Conservation (phyloP, 805 yeast species). For the Wickerhamiella shivajii region DNA sequence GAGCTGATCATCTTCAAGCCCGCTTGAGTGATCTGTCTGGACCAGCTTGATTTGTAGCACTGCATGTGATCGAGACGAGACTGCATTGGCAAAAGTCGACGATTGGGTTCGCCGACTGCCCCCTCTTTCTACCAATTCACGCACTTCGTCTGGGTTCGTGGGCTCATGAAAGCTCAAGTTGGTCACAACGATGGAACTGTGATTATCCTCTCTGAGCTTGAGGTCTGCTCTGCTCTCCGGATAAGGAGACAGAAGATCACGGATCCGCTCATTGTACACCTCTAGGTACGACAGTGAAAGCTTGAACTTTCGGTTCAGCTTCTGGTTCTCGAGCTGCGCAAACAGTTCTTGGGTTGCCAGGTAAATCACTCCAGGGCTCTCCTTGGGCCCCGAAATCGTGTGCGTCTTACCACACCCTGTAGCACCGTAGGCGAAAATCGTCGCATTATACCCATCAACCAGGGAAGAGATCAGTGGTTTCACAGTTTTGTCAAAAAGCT, state of each 20-base stretch:
- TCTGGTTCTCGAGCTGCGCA: constrained; percentile 41
- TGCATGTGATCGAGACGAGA: constrained; percentile 88
- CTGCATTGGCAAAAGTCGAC: constrained; percentile 81
- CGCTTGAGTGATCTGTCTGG: constrained; percentile 46
- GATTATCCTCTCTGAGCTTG: constrained; percentile 57
- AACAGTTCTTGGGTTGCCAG: constrained; percentile 67
- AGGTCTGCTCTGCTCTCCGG: constrained; percentile 30
- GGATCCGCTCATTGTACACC: constrained; percentile 79
- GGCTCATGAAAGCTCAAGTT: constrained; percentile 56
- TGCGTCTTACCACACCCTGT: constrained; percentile 97
- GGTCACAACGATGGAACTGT: constrained; percentile 50
- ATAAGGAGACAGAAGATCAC: constrained; percentile 58
- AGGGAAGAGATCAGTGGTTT: constrained; percentile 58
- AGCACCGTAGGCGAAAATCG: constrained; percentile 89
- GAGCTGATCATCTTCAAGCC: constrained; percentile 49
- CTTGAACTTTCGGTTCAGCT: constrained; percentile 38
- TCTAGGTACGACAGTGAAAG: constrained; percentile 57
- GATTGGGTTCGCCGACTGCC: constrained; percentile 45
- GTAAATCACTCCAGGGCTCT: constrained; percentile 66
- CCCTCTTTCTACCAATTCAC: constrained; percentile 10
- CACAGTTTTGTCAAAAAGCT: constrained; percentile 54
- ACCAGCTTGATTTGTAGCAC: constrained; percentile 67
- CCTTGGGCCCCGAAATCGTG: constrained; percentile 66
- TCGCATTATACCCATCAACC: constrained; percentile 75
- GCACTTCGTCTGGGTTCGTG: constrained; percentile 20